Percentiles rank a stretch among this genome's conserved stretches.
Evolutionary conservation across 768 basidiomycete species (phyloP).

Genomic region (Boletus rex-veris): DNA sequence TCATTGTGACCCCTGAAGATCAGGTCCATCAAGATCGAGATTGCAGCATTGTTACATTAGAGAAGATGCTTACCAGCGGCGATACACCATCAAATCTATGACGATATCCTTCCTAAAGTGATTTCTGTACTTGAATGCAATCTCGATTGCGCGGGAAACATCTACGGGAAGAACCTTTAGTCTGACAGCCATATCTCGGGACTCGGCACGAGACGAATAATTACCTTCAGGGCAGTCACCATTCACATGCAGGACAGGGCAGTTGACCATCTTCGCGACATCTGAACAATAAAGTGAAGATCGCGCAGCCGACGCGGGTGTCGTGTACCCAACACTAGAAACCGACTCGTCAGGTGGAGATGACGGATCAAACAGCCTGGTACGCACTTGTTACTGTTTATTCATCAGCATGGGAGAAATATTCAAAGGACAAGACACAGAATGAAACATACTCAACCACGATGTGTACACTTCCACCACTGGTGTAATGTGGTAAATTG

Average conservation of each 20-base stretch:
- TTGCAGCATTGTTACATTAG: background rate
- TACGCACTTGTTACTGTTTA: constrained; percentile 54
- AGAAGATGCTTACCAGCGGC: constrained; percentile 56
- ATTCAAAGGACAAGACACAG: background rate
- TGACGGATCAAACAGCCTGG: background rate
- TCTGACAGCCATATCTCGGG: background rate
- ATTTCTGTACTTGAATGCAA: constrained; percentile 85
- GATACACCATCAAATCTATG: constrained; percentile 85
- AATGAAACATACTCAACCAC: constrained; percentile 74
- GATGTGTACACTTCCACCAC: constrained; percentile 85
- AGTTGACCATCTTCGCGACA: constrained; percentile 85
- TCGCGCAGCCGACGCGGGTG: constrained; percentile 77
- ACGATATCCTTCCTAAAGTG: constrained; percentile 90
- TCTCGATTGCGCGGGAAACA: constrained; percentile 78
- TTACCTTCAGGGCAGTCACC: constrained; percentile 85
- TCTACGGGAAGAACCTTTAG: constrained; percentile 41
- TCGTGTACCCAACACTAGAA: constrained; percentile 85
- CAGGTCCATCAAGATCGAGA: background rate
- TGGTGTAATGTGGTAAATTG: constrained; percentile 87
- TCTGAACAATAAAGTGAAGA: constrained; percentile 89
- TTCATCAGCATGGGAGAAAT: background rate
- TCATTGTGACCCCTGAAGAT: constrained; percentile 77
- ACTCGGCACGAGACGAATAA: background rate
- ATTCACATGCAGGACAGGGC: constrained; percentile 87
- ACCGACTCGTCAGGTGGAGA: background rate